phyloP scores from a whole-genome alignment of 1,284 basidiomycete genomes.

The Rhizoctonia solani region DNA sequence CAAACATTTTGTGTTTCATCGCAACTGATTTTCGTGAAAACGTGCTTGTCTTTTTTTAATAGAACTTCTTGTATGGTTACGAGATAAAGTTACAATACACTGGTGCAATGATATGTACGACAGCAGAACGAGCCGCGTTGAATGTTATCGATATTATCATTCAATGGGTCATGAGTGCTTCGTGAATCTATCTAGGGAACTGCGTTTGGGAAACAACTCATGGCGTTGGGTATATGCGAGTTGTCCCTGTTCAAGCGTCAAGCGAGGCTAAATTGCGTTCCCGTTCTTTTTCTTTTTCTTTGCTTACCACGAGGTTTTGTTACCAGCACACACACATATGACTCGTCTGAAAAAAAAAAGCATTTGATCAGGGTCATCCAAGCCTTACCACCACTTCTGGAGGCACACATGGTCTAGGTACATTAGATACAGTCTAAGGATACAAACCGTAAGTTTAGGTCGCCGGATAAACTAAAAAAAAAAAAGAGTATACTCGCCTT shows the following conservation, averaged over 20 bases:
- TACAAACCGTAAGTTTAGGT: too few species aligned
- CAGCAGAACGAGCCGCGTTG: slow-evolving; percentile 34
- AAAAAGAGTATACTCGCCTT: slow-evolving; percentile 66
- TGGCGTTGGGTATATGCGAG: neutral
- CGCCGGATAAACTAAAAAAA: too few species aligned
- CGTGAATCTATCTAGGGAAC: slow-evolving; percentile 9
- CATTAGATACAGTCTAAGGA: neutral
- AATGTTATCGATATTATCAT: neutral
- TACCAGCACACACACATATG: neutral
- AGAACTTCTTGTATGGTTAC: neutral
- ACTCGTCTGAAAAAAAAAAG: neutral
- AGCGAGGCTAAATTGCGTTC: neutral
- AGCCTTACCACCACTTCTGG: slow-evolving; percentile 25
- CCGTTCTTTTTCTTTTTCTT: neutral
- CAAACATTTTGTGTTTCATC: slow-evolving; percentile 14
- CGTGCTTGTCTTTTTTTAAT: neutral
- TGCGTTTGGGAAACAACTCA: slow-evolving; percentile 10
- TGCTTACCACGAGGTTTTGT: neutral
- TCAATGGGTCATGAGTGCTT: slow-evolving; percentile 28
- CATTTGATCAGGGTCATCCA: slow-evolving; percentile 13
- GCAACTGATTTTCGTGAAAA: slow-evolving; percentile 4
- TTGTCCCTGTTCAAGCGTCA: neutral
- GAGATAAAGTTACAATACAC: neutral
- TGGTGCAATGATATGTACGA: slow-evolving; percentile 31
- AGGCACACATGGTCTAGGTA: slow-evolving; percentile 27